These are phyloP conservation scores for Henningerozyma blattae DNA, from an alignment of 805 yeast genomes.

Conservation along the genomic window DNA sequence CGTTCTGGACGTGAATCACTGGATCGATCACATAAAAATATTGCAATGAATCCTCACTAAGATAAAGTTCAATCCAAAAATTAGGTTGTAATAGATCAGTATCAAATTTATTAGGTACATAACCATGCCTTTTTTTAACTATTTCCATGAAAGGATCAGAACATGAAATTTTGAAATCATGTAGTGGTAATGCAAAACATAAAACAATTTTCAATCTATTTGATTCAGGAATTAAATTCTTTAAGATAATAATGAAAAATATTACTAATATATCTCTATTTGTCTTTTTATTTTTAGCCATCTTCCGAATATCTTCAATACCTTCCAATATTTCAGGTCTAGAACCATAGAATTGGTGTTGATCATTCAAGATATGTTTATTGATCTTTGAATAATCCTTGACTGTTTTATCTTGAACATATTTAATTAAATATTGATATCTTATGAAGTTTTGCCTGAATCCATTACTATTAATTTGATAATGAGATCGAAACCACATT, in stretches of 20 bases:
- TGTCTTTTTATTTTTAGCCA: constrained; percentile 14
- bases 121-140: constrained; percentile 2
- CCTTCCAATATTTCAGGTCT: constrained; percentile 5
- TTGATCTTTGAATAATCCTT: background rate
- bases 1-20: constrained; percentile 9
- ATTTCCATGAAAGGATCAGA: constrained; percentile 2
- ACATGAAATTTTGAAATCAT: constrained; percentile 5
- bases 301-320: constrained; percentile 6
- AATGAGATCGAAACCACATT: constrained; percentile 17
- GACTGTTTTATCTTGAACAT: background rate
- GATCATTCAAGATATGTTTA: constrained; percentile 4
- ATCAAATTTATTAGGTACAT: constrained; percentile 15
- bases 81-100: constrained; percentile 16
- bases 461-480: constrained; percentile 16
- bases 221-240: constrained; percentile 6
- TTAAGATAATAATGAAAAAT: constrained; percentile 13
- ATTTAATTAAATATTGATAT: constrained; percentile 4
- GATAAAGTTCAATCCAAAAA: constrained; percentile 17
- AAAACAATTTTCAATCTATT: constrained; percentile 3
- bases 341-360: constrained; percentile 10
- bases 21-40: constrained; percentile 14
- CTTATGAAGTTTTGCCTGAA: constrained; percentile 15
- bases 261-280: constrained; percentile 14
- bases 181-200: constrained; percentile 17
- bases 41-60: constrained; percentile 2